Conservation (phyloP, 2,329 filamentous ascomycete genomes). For the Setomelanomma holmii region DNA sequence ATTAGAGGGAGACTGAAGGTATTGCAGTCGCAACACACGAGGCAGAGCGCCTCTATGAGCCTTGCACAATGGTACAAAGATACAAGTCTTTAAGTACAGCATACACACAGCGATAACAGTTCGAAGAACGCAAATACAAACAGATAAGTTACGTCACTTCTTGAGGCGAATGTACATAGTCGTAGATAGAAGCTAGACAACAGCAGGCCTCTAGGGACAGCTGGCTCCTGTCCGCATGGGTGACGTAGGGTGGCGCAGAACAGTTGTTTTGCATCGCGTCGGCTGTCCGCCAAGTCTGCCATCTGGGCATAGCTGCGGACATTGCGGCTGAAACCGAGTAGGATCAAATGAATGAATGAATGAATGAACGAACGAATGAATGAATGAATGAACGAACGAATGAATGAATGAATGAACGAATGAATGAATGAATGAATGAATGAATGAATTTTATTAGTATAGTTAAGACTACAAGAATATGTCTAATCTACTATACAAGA, state of each 20-base stretch:
- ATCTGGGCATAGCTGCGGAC: slow-evolving; percentile 1
- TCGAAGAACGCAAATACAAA: slow-evolving; percentile 9
- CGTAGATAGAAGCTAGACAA: slow-evolving; percentile 13
- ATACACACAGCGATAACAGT: slow-evolving; percentile 6
- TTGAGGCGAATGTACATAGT: slow-evolving; percentile 10
- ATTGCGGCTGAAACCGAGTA: slow-evolving; percentile 5
- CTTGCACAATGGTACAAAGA: slow-evolving; percentile 9
- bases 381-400: too few relatives aligned
- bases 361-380: neutral
- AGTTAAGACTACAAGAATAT: too few relatives aligned
- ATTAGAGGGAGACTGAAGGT: slow-evolving; percentile 21
- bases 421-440: too few relatives aligned
- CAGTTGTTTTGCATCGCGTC: neutral
- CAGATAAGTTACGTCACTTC: slow-evolving; percentile 14
- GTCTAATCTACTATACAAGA: too few relatives aligned
- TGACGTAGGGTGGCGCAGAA: slow-evolving; percentile 3
- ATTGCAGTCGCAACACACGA: slow-evolving; percentile 14
- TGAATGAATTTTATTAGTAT: too few relatives aligned
- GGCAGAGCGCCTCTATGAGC: slow-evolving; percentile 16
- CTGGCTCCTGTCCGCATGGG: slow-evolving; percentile 4
- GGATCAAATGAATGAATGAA: slow-evolving; percentile 1
- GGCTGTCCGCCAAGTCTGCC: slow-evolving; percentile 4
- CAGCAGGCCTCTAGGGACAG: slow-evolving; percentile 7
- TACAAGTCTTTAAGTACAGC: slow-evolving; percentile 2
- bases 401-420: too few relatives aligned